A percentile compares a stretch with the other conserved stretches of the same genome.
Conservation (phyloP, 768 basidiomycete species). For the Podaxis sp. region DNA sequence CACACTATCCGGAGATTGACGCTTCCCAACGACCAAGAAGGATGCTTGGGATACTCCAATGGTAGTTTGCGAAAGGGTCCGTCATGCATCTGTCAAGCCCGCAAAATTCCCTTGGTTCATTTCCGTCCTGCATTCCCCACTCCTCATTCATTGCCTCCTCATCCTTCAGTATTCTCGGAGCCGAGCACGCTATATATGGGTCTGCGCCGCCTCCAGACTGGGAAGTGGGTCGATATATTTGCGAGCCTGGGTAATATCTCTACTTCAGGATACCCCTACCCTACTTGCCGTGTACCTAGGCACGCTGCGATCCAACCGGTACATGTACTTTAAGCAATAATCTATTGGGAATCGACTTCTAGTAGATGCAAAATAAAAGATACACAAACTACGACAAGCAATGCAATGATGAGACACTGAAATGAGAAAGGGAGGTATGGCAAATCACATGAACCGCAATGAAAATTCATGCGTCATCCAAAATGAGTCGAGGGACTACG, state of each 20-base stretch:
- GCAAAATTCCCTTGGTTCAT: background rate
- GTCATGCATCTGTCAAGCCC: background rate
- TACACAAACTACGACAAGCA: background rate
- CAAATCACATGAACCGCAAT: background rate
- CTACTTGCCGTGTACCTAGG: background rate
- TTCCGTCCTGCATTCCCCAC: background rate
- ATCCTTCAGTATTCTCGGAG: background rate
- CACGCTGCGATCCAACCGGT: background rate
- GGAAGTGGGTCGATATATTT: constrained; percentile 6
- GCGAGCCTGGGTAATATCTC: background rate
- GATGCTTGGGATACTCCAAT: background rate
- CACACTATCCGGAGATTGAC: background rate
- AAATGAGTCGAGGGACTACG: constrained; percentile 81
- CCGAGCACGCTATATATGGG: background rate
- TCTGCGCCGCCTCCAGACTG: background rate
- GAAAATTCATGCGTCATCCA: constrained; percentile 66
- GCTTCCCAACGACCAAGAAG: background rate
- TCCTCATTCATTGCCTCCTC: background rate
- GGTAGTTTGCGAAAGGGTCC: background rate
- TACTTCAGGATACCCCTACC: too few relatives aligned
- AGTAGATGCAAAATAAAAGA: background rate
- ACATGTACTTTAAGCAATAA: background rate
- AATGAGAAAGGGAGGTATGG: background rate
- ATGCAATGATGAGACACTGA: background rate
- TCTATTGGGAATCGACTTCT: background rate